Conservation (phyloP, 192 early-diverging fungal species). For the Backusella luteola region DNA sequence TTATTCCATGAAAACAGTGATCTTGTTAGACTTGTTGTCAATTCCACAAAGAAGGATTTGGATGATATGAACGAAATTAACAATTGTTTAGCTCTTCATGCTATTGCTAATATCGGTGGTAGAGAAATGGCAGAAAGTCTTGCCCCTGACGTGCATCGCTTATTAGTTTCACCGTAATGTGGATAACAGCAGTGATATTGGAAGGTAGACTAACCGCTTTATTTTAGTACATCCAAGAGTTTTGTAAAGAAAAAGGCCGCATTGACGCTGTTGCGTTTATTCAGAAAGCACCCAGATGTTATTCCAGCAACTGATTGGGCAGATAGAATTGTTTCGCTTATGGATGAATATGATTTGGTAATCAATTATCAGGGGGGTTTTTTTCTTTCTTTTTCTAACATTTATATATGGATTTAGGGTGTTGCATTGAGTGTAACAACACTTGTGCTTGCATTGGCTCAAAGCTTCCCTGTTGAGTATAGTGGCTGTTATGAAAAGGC, state of each 20-base stretch:
- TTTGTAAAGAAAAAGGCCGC: slow-evolving; percentile 99
- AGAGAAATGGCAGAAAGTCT: slow-evolving; percentile 89
- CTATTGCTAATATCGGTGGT: slow-evolving; percentile 95
- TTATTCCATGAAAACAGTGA: slow-evolving; percentile 89
- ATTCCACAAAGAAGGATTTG: slow-evolving; percentile 88
- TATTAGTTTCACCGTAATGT: slow-evolving; percentile 79
- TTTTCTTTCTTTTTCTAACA: too few species aligned
- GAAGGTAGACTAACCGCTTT: background rate
- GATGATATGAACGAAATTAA: slow-evolving; percentile 82
- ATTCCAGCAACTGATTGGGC: slow-evolving; percentile 89
- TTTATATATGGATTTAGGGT: slow-evolving; percentile 56
- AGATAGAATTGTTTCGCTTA: slow-evolving; percentile 69
- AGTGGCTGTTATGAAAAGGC: slow-evolving; percentile 75
- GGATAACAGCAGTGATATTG: background rate
- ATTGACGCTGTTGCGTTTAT: slow-evolving; percentile 84
- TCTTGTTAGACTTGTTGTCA: slow-evolving; percentile 77
- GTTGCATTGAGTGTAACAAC: slow-evolving; percentile 82
- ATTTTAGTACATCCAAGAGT: slow-evolving; percentile 58
- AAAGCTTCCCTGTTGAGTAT: slow-evolving; percentile 84
- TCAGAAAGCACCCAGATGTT: slow-evolving; percentile 86
- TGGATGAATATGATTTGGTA: slow-evolving; percentile 89
- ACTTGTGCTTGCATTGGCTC: slow-evolving; percentile 87
- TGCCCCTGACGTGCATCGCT: slow-evolving; percentile 76
- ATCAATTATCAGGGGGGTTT: background rate
- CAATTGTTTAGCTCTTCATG: slow-evolving; percentile 90